Conservation (phyloP, 2,329 filamentous ascomycete species). For the Hirsutella thompsonii region DNA sequence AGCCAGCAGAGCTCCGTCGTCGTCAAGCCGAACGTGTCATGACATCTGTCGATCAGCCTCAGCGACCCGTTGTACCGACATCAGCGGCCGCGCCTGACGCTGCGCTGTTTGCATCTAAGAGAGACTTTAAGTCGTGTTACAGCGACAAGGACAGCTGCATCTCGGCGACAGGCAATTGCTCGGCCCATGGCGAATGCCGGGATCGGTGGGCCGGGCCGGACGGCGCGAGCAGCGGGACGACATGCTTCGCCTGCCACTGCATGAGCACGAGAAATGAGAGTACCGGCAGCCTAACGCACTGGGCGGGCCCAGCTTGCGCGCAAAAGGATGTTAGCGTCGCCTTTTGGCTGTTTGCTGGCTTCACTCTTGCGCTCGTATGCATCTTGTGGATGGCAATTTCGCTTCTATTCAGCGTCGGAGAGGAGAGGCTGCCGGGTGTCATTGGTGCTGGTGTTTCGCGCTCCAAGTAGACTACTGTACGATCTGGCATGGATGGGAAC, state of each 20-base stretch:
- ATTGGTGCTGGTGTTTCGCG: slow-evolving; percentile 88
- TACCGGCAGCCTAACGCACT: slow-evolving; percentile 49
- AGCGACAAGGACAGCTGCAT: slow-evolving; percentile 54
- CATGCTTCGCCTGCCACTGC: slow-evolving; percentile 75
- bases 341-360: slow-evolving; percentile 76
- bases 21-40: slow-evolving; percentile 37
- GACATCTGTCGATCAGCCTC: slow-evolving; percentile 17
- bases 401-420: slow-evolving; percentile 71
- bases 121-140: slow-evolving; percentile 61
- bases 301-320: slow-evolving; percentile 78
- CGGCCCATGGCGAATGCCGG: slow-evolving; percentile 65
- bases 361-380: slow-evolving; percentile 57
- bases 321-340: slow-evolving; percentile 83
- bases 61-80: slow-evolving; percentile 11
- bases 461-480: slow-evolving; percentile 51
- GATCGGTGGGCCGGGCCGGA: slow-evolving; percentile 44
- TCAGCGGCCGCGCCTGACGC: slow-evolving; percentile 12
- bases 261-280: slow-evolving; percentile 41
- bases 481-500: background rate
- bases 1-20: slow-evolving; percentile 30
- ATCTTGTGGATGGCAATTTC: slow-evolving; percentile 60
- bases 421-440: slow-evolving; percentile 81
- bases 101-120: slow-evolving; percentile 22
- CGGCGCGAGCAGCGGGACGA: slow-evolving; percentile 23
- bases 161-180: slow-evolving; percentile 63